Evolutionary conservation across 495 filamentous ascomycete species (phyloP), one percentile per base, ranked within the genome.

Genomic region (Endocarpon pusillum): DNA sequence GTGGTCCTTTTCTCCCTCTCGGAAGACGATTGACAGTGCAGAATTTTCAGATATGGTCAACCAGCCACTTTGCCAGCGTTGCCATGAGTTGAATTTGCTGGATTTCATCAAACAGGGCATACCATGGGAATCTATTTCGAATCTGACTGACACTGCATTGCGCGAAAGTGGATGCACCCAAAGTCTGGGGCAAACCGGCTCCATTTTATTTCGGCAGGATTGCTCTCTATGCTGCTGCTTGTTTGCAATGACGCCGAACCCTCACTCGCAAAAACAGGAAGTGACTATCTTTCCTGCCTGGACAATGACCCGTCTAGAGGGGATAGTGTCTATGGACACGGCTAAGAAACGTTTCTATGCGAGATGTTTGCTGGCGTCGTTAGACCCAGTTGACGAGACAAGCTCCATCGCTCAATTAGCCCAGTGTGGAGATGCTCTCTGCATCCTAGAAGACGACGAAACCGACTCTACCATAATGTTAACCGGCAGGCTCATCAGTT

Each of bases 401-500:
- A 14, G 12, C 5, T 14, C 12, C 4, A 5, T 14, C 12, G 12
- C 28, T 6, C 12, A 6, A 5, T n/a, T 5, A 15, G 12, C 12
- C 5, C 28, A 31, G 7, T 17, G 28, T 14, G 28, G 28, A 31
- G 28, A 31, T 31, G 28, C 28, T 14, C 19, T 31, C 14, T 31
- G 28, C 12, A 5, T 31, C 7, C 23, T 8, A 25, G 12, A 7
- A 5, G 28, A 31, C 14, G 19, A 31, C 19, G 28, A 31, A 5
- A 14, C 4, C 12, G 28, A 14, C 5, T 5, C 5, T 5, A 5
- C 5, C 7, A 5, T 5, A 5, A 31, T 17, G 12, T 14, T 31
- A 5, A 17, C 12, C 5, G 28, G 5, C 7, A 5, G 28, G 19
- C 28, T n/a, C 5, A 31, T 31, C 5, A 14, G 19, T 31, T 14